Percentiles rank a stretch among this genome's conserved stretches.
Evolutionary conservation across 345 rosid genomes (phyloP).

Genomic region (Pistacia vera): DNA sequence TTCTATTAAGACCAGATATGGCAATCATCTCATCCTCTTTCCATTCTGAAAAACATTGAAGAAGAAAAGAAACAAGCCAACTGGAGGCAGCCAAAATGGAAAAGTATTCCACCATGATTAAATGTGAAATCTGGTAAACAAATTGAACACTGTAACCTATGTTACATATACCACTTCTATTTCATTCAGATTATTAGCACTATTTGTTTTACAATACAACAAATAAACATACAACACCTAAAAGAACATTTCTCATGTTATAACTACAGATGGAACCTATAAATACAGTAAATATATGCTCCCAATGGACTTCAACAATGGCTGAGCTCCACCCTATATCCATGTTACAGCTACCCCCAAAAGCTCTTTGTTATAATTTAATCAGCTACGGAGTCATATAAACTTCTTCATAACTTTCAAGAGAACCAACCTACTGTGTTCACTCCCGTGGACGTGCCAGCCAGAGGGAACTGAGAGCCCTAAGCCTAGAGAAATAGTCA

Average conservation of each 20-base stretch:
- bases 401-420: background rate
- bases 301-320: background rate
- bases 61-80: too few relatives aligned
- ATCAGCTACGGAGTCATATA: background rate
- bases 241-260: constrained; percentile 24
- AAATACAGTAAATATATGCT: constrained; percentile 20
- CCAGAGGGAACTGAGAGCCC: constrained; percentile 84
- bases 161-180: constrained; percentile 22
- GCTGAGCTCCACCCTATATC: background rate
- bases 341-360: background rate
- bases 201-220: constrained; percentile 32
- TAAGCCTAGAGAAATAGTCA: constrained; percentile 69
- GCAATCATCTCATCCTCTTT: too few relatives aligned
- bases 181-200: constrained; percentile 23
- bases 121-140: constrained; percentile 18
- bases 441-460: constrained; percentile 71
- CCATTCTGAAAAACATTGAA: too few relatives aligned
- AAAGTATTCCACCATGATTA: constrained; percentile 9
- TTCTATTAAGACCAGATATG: too few relatives aligned
- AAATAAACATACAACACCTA: constrained; percentile 26
- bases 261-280: constrained; percentile 20
- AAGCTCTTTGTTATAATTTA: background rate
- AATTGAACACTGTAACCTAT: constrained; percentile 20
- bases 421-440: constrained; percentile 6
- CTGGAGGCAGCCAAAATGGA: background rate